Base-by-base conservation (phyloP, 495 filamentous ascomycete species). In the Talaromyces nanjingensis region DNA sequence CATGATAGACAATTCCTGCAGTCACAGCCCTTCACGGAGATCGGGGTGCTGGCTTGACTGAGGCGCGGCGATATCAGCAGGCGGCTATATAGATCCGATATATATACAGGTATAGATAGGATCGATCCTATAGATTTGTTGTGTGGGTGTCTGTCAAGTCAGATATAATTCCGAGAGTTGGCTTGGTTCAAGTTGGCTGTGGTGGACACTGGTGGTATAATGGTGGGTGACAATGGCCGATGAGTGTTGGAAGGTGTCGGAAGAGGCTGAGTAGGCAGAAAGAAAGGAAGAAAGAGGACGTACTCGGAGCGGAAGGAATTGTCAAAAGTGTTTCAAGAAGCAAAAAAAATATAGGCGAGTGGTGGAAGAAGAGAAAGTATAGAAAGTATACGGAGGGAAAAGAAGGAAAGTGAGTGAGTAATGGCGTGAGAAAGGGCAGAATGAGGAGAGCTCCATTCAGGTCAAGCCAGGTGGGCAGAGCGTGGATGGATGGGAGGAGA, bases 1-100 rank as follows among this genome's bases (percentile, higher is more conserved):
- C 78, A 80, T 80, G 63, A 64, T 73, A 67, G 60, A 72, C 68
- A 71, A 70, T 68, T 64, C 65, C 69, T 68, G 71, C 70, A 71
- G 70, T 68, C 72, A 76, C 70, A 73, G 73, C 65, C 74, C 70
- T 65, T 69, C 63, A 60, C 64, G 61, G 59, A 65, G 64, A 55
- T 45, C 54, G 60, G 57, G 67, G 1, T 47, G 63, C 37, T 56
- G 24, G 24, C 58, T 29, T 34, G 55, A 58, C 47, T 64, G 29
- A 42, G 55, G 49, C 16, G n/a, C 45, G 25, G 42, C 47, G 49
- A 24, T 20, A 62, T 53, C 25, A 47, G 54, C 29, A 20, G 54
- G 25, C 25, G 27, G 14, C 6, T 18, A 33, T 11, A 20, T 33
- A 53, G 34, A n/a, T 34, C 42, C 42, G 42, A 27, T 31, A 59